Conservation (phyloP, 306 rosid species). For the Cucurbita moschata region DNA sequence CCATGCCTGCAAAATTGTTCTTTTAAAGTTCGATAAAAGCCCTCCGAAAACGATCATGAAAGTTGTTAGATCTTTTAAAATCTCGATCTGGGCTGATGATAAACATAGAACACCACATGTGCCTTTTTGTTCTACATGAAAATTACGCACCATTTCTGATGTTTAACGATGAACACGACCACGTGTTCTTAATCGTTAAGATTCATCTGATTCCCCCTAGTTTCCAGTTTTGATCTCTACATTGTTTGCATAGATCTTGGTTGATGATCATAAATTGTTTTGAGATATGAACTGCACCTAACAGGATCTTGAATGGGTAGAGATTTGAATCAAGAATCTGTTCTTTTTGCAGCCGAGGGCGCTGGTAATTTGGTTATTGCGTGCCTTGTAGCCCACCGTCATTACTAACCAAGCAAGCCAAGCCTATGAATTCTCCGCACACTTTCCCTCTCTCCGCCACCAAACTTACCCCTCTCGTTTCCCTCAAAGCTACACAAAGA, state of each 20-base stretch:
- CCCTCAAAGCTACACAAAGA: slow-evolving; percentile 1
- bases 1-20: background rate
- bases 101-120: background rate
- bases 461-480: background rate
- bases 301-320: background rate
- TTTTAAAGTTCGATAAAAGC: background rate
- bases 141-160: background rate
- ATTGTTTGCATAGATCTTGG: background rate
- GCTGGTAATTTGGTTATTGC: background rate
- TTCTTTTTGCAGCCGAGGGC: background rate
- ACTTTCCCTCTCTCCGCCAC: background rate
- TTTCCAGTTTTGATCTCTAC: background rate
- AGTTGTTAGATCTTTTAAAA: background rate
- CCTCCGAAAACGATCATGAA: background rate
- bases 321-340: background rate
- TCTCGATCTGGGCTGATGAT: background rate
- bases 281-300: background rate
- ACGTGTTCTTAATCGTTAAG: background rate
- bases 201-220: background rate
- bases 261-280: background rate
- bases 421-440: background rate
- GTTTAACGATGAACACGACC: background rate
- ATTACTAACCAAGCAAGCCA: background rate
- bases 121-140: background rate
- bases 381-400: slow-evolving; percentile 9